Base-by-base conservation (phyloP, 495 filamentous ascomycete genomes). In the Massariosphaeria phaeospora region DNA sequence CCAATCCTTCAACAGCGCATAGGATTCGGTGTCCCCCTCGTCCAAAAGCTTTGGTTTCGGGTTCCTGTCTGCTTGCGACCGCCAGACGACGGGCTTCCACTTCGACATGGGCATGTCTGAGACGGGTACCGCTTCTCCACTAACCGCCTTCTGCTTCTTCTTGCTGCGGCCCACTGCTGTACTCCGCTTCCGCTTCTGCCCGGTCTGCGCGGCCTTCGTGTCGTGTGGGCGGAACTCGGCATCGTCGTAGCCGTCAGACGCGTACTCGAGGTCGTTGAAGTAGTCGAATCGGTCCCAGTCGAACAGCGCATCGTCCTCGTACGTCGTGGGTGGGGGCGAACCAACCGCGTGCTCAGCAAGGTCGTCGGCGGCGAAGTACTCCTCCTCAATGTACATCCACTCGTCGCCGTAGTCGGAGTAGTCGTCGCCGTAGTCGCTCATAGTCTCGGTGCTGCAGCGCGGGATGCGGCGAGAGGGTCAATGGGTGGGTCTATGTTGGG, bases 351-450 rank as follows among this genome's bases (percentile, higher is more conserved):
- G 63, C 47, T 72, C 70, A 38, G 67, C 69, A 25, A 72, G 66
- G 34, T 72, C 70, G 41, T 71, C 70, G 36, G 57, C 57, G 10
- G 27, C 9, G 36, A 55, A 55, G 45, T 66, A 72, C 33, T 62
- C 59, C 26, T 72, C 70, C 33, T 72, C 70, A 7, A 72, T 50
- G 35, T 70, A 72, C 36, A 67, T 40, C 57, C 58, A 72, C n/a
- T 65, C 66, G 26, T 64, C 62, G 27, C 57, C 55, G 41, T 50
- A 51, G 40, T 61, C 55, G 7, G 46, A 63, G 48, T 59, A 57
- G 49, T 62, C 53, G 42, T 66, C 63, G 18, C 52, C 63, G 42
- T 55, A 59, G 51, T 66, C 63, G 25, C 52, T 59, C 63, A 66
- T 66, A 20, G 11, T 49, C 8, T 20, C n/a, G 21, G n/a, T 20